Conservation (phyloP, 2,329 filamentous ascomycete species). For the Pleoardoris graminearum region DNA sequence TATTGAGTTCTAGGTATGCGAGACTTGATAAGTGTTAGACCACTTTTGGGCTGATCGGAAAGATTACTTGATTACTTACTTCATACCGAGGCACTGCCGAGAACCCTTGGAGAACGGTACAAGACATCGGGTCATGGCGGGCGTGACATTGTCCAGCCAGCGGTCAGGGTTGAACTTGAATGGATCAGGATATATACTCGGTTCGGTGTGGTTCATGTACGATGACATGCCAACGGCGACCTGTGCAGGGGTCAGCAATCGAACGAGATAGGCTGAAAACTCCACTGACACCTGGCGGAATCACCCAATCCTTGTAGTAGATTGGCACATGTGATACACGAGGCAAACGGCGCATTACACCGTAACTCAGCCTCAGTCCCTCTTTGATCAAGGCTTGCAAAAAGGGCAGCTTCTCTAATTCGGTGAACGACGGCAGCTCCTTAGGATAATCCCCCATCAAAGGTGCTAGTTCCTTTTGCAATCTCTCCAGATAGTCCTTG, state of each 20-base stretch:
- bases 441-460: conserved; percentile 8
- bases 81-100: conserved; percentile 24
- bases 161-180: conserved; percentile 14
- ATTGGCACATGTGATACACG: conserved; percentile 12
- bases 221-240: conserved; percentile 10
- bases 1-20: conserved; percentile 25
- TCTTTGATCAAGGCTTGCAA: conserved; percentile 18
- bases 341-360: conserved; percentile 13
- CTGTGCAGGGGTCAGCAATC: background rate
- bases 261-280: background rate
- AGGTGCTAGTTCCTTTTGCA: conserved; percentile 9
- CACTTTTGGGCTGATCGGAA: too few species aligned
- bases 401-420: conserved; percentile 14
- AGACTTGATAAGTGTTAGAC: conserved; percentile 7
- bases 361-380: conserved; percentile 15
- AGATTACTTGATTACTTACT: too few species aligned
- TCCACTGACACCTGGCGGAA: conserved; percentile 9
- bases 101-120: conserved; percentile 24
- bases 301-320: conserved; percentile 7
- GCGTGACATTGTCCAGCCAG: background rate
- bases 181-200: conserved; percentile 14
- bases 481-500: conserved; percentile 1
- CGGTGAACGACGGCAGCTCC: background rate
- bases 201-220: conserved; percentile 39
- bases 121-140: conserved; percentile 13